Evolutionary conservation across 2,329 filamentous ascomycete genomes (phyloP).

Genomic region (Didymosphaeria variabile): DNA sequence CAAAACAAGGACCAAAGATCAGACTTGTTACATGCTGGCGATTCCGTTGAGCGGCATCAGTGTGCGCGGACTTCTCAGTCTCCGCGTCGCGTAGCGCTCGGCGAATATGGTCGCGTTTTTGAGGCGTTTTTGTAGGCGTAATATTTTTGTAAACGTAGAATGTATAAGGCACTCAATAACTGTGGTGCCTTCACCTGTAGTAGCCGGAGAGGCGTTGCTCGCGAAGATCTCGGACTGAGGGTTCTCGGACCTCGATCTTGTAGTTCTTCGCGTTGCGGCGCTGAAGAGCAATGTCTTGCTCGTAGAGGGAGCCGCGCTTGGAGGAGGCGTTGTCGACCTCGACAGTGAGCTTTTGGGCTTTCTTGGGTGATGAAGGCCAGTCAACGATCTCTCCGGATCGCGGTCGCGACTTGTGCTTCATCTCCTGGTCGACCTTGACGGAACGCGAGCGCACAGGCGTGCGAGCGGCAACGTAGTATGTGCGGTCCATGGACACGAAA

Average conservation of each 20-base stretch:
- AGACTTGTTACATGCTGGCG: slow-evolving; percentile 33
- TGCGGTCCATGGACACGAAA: slow-evolving; percentile 55
- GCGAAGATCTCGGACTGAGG: slow-evolving; percentile 46
- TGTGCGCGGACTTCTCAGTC: slow-evolving; percentile 34
- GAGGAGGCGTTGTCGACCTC: slow-evolving; percentile 44
- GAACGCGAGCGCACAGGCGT: slow-evolving; percentile 38
- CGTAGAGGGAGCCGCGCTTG: slow-evolving; percentile 54
- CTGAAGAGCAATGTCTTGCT: slow-evolving; percentile 48
- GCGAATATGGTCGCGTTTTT: not conserved
- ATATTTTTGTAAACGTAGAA: slow-evolving; percentile 13
- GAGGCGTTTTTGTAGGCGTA: slow-evolving; percentile 10
- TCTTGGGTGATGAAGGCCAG: slow-evolving; percentile 40
- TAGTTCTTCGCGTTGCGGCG: slow-evolving; percentile 49
- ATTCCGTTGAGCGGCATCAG: slow-evolving; percentile 27
- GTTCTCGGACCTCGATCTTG: slow-evolving; percentile 53
- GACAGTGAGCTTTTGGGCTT: slow-evolving; percentile 26
- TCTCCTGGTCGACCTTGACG: slow-evolving; percentile 45
- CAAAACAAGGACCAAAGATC: slow-evolving; percentile 33
- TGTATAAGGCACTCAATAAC: slow-evolving; percentile 22
- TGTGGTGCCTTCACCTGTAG: slow-evolving; percentile 45
- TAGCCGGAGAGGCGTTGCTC: slow-evolving; percentile 50
- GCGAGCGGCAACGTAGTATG: slow-evolving; percentile 54
- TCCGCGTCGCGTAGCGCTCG: slow-evolving; percentile 26
- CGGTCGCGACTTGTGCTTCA: slow-evolving; percentile 43
- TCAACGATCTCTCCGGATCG: slow-evolving; percentile 50